Base-by-base conservation (phyloP, 306 rosid species). In the Cucurbita pepo region DNA sequence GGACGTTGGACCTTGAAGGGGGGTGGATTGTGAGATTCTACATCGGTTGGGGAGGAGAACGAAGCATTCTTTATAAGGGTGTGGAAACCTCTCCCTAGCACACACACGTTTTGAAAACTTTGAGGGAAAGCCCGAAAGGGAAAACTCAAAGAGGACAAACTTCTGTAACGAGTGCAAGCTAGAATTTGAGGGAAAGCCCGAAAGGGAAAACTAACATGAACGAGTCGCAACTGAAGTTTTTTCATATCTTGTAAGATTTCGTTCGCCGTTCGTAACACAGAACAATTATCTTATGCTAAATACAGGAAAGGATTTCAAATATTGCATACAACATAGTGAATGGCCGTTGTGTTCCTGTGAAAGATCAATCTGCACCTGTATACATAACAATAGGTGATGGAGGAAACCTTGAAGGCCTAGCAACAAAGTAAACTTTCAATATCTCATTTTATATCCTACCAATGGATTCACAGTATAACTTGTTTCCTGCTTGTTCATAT, bases 321-420 rank as follows among this genome's bases (percentile, higher is more conserved):
- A 40, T 87, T 72, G 87, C 85, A 53, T 93, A 88, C 79, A 86
- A 88, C 45, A 21, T 90, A 5, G 78, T 86, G 30, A 93, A 93
- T 78, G 97, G 97, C 13, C 57, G 63, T 19, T 93, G 96, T 83
- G 52, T 30, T 59, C 94, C 97, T 4, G 77, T 90, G 12, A 86
- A 83, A 69, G 90, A 93, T 76, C 86, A 78, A 51, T 83, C 86
- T 37, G 98, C 98, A 55, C 98, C 94, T 41, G 96, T 93, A 8
- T 93, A 93, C 81, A 83, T 93, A 72, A 93, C 89, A 67, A 85
- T 90, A 41, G 98, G 98, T 12, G 98, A 93, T 75, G 97, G 98
- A 76, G 97, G 98, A 37, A 93, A 93, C 77, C 50, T 81, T 64
- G 97, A 93, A 87, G 98, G 94, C 84, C 86, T 90, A 69, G 93